phyloP scores from a whole-genome alignment of 352 stramenopile species.

The Phytophthora cajani region DNA sequence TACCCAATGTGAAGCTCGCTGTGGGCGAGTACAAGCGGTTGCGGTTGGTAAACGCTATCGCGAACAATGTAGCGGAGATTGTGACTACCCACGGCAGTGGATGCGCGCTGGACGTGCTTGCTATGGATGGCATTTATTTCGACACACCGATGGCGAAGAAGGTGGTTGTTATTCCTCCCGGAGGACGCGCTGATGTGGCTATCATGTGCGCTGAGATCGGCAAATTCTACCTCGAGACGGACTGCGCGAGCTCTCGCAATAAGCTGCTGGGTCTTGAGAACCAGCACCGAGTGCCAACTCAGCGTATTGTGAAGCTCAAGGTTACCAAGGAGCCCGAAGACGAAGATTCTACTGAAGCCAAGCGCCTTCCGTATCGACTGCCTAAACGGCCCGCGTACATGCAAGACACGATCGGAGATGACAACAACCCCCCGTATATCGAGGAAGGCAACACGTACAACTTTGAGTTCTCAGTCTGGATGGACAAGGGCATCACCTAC shows the following conservation, averaged over 20 bases:
- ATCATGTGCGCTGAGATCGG: constrained; percentile 55
- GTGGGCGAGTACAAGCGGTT: constrained; percentile 69
- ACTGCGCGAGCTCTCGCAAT: constrained; percentile 63
- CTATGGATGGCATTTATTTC: constrained; percentile 79
- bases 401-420: constrained; percentile 36
- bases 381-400: constrained; percentile 71
- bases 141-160: constrained; percentile 44
- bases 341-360: constrained; percentile 20
- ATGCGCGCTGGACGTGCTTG: constrained; percentile 66
- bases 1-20: constrained; percentile 61
- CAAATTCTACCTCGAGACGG: constrained; percentile 72
- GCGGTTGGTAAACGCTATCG: constrained; percentile 78
- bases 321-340: constrained; percentile 30
- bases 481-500: constrained; percentile 56
- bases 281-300: constrained; percentile 75
- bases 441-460: constrained; percentile 55
- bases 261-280: constrained; percentile 63
- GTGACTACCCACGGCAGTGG: constrained; percentile 44
- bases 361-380: constrained; percentile 44
- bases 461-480: constrained; percentile 83
- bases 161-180: constrained; percentile 70
- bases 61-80: constrained; percentile 83
- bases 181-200: constrained; percentile 68
- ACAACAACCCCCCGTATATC: constrained; percentile 30
- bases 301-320: constrained; percentile 64